Conservation (phyloP, 2,329 filamentous ascomycete genomes). For the Colletotrichum sp. region DNA sequence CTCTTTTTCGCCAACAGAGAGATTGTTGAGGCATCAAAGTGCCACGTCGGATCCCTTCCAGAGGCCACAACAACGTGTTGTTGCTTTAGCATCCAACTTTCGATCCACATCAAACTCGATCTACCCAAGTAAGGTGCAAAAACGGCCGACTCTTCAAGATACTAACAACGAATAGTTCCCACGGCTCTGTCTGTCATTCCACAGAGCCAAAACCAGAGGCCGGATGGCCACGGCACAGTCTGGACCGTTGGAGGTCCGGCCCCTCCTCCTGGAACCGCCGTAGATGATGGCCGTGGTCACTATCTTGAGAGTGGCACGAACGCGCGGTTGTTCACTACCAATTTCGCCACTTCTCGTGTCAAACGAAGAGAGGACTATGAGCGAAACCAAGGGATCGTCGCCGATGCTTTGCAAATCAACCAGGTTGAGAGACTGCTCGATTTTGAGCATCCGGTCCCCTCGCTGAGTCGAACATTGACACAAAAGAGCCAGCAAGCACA, state of each 20-base stretch:
- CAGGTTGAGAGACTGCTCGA: slow-evolving; percentile 69
- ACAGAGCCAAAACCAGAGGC: slow-evolving; percentile 36
- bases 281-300: slow-evolving; percentile 68
- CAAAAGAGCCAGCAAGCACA: slow-evolving; percentile 12
- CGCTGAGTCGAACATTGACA: not conserved
- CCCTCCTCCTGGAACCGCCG: slow-evolving; percentile 53
- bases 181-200: slow-evolving; percentile 29
- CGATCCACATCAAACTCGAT: slow-evolving; percentile 10
- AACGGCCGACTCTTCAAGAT: slow-evolving; percentile 10
- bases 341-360: slow-evolving; percentile 46
- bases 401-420: slow-evolving; percentile 82
- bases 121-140: not conserved
- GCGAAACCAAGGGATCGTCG: slow-evolving; percentile 76
- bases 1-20: slow-evolving; percentile 49
- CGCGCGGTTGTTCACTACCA: slow-evolving; percentile 67
- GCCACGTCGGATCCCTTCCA: slow-evolving; percentile 49
- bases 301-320: slow-evolving; percentile 74
- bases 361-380: slow-evolving; percentile 65
- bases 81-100: slow-evolving; percentile 20
- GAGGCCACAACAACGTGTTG: slow-evolving; percentile 30
- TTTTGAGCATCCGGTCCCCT: slow-evolving; percentile 42
- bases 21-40: slow-evolving; percentile 45
- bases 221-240: slow-evolving; percentile 71
- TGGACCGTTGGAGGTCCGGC: slow-evolving; percentile 80
- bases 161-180: slow-evolving; percentile 19